Conservation (phyloP, 2,329 filamentous ascomycete species). For the Nothopassalora personata region DNA sequence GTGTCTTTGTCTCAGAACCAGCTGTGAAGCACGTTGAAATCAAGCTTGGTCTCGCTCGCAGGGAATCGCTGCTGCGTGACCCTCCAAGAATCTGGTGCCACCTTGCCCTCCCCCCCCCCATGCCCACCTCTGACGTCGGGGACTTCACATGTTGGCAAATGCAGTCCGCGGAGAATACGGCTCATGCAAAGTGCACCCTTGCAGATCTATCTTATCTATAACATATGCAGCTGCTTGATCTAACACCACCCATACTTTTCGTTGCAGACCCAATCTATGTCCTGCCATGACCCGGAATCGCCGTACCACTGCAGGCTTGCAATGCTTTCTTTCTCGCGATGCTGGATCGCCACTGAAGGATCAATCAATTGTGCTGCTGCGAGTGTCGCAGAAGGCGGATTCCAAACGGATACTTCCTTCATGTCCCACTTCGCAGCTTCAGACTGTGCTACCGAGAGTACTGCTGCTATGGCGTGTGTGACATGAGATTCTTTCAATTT, state of each 20-base stretch:
- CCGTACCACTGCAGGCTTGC: constrained; percentile 69
- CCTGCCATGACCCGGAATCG: constrained; percentile 37
- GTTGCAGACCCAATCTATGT: constrained; percentile 66
- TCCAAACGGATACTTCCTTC: constrained; percentile 73
- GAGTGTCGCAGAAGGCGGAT: constrained; percentile 55
- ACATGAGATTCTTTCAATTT: constrained; percentile 14
- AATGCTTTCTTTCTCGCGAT: constrained; percentile 62
- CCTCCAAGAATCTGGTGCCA: not conserved
- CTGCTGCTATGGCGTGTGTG: constrained; percentile 53
- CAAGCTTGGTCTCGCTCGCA: not conserved
- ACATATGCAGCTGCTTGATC: not conserved
- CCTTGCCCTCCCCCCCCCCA: not conserved
- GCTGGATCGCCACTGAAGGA: constrained; percentile 45
- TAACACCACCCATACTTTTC: constrained; percentile 77
- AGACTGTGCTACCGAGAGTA: constrained; percentile 61
- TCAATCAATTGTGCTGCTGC: constrained; percentile 44
- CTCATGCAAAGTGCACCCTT: not conserved
- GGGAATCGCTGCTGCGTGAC: not conserved
- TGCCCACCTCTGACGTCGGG: not conserved
- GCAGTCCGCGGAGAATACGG: not conserved
- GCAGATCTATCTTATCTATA: constrained; percentile 7
- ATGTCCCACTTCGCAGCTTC: constrained; percentile 70
- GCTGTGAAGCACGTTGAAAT: not conserved
- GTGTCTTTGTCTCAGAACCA: constrained; percentile 3
- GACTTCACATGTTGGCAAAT: not conserved